Conservation (phyloP, 2,329 filamentous ascomycete genomes). For the Clathrospora elynae region DNA sequence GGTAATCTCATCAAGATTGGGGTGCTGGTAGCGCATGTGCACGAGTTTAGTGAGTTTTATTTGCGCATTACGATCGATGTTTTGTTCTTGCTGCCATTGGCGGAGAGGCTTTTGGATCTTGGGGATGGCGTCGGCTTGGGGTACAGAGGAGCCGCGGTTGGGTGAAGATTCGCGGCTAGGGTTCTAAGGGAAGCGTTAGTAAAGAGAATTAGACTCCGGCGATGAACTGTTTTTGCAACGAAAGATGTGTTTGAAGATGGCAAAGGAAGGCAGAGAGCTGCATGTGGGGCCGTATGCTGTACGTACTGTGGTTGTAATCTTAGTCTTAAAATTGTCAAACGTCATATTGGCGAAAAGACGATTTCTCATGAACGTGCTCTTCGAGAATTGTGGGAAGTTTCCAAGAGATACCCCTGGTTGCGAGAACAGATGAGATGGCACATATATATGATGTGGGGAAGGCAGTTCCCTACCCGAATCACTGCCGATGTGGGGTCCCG, state of each 20-base stretch:
- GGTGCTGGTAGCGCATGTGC: slow-evolving; percentile 62
- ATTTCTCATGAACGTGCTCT: too few species aligned
- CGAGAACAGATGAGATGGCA: slow-evolving; percentile 5
- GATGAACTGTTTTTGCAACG: neutral
- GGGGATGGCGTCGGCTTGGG: slow-evolving; percentile 48
- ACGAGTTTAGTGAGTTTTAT: slow-evolving; percentile 55
- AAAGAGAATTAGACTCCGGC: neutral
- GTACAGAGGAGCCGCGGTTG: slow-evolving; percentile 49
- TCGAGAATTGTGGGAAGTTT: too few species aligned
- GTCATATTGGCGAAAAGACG: slow-evolving; percentile 25
- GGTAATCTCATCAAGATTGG: slow-evolving; percentile 56
- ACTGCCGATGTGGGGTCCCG: slow-evolving; percentile 38
- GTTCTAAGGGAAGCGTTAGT: slow-evolving; percentile 23
- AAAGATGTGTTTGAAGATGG: neutral
- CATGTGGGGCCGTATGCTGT: slow-evolving; percentile 21
- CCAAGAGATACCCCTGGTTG: too few species aligned
- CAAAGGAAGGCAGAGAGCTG: neutral
- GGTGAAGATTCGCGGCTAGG: slow-evolving; percentile 44
- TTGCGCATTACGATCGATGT: slow-evolving; percentile 53
- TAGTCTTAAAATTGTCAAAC: slow-evolving; percentile 40
- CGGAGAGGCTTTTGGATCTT: slow-evolving; percentile 42
- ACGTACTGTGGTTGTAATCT: slow-evolving; percentile 41
- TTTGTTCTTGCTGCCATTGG: slow-evolving; percentile 47
- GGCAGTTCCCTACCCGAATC: slow-evolving; percentile 2
- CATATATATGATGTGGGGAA: slow-evolving; percentile 32